Evolutionary conservation across 2,329 filamentous ascomycete species (phyloP), one percentile per base, ranked within the genome.

Genomic region (Fusarium nygamai): DNA sequence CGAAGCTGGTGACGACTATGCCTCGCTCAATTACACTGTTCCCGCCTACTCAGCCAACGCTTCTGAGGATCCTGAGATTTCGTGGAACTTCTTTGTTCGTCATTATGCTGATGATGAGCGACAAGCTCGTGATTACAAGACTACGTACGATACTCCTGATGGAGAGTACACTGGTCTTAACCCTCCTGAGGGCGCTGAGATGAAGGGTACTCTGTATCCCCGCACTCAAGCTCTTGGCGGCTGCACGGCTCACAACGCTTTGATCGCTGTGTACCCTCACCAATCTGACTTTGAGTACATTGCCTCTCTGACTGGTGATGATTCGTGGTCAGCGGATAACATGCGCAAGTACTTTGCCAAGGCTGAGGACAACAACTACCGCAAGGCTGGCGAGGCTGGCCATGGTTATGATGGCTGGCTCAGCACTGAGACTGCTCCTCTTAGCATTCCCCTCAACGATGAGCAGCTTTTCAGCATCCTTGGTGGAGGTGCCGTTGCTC

Each of bases 41-140:
- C 89, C 90, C 12, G 86, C 88, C 5, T 85, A 88, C 75, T 85
- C 86, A 29, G 85, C 85, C 54, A 83, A 85, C 27, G 85, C 87
- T 5, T 89, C 88, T 17, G 88, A 91, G 75, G 87, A 91, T 68
- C 83, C 84, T 31, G 84, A 85, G 24, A 84, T 90, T 73, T 82
- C 85, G 51, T 92, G 90, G 90, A 88, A 91, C 79, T 92, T 89
- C 81, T 92, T 88, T 72, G 88, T 91, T n/a, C 85, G 86, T 51
- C 90, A 92, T 79, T 92, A 91, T 76, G 83, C 84, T 14, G 85
- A 91, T 69, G 81, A 88, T 50, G 79, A 81, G 29, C 84, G 87
- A 43, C 87, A 90, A 71, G 83, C 86, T 29, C 83, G 84, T 59
- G 89, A 92, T 78, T 87, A 82, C 74, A 92, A 92, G 83, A 88